Evolutionary conservation across 768 basidiomycete species (phyloP).

Genomic region (Tephrocybe sp.): DNA sequence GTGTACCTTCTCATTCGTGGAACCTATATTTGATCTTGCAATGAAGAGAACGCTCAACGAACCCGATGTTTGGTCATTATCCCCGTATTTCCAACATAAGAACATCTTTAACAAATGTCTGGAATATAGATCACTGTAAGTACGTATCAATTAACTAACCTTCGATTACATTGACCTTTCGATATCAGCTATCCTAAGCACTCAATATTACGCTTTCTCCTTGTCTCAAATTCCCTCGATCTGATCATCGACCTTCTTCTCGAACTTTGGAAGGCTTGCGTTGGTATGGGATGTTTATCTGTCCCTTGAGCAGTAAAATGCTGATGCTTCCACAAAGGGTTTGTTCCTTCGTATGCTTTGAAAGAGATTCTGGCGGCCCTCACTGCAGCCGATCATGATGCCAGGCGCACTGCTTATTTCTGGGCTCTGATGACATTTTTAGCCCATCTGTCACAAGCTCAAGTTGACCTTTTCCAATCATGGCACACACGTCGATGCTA

Average conservation of each 20-base stretch:
- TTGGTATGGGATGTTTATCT: constrained; percentile 33
- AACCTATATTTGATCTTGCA: constrained; percentile 57
- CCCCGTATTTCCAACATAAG: constrained; percentile 66
- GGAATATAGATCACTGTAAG: constrained; percentile 44
- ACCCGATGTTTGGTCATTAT: constrained; percentile 59
- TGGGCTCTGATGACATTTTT: constrained; percentile 62
- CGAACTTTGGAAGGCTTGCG: constrained; percentile 58
- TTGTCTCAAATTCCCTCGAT: constrained; percentile 68
- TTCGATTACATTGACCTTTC: background rate
- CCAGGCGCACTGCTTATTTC: constrained; percentile 46
- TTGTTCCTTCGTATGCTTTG: constrained; percentile 63
- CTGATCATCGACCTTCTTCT: constrained; percentile 56
- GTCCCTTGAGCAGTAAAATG: background rate
- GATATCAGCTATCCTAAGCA: constrained; percentile 46
- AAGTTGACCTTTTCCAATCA: constrained; percentile 57
- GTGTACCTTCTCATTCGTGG: constrained; percentile 62
- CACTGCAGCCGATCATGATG: constrained; percentile 37
- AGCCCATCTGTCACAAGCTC: constrained; percentile 64
- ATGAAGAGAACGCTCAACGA: constrained; percentile 47
- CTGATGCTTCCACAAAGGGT: constrained; percentile 38
- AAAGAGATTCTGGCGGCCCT: constrained; percentile 57
- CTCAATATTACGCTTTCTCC: constrained; percentile 58
- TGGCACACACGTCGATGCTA: constrained; percentile 72
- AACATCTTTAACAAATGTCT: constrained; percentile 65
- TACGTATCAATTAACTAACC: background rate